Evolutionary conservation across 169 alveolate species (phyloP), one percentile per base, ranked within the genome.

Genomic region (Cyclospora cayetanensis): DNA sequence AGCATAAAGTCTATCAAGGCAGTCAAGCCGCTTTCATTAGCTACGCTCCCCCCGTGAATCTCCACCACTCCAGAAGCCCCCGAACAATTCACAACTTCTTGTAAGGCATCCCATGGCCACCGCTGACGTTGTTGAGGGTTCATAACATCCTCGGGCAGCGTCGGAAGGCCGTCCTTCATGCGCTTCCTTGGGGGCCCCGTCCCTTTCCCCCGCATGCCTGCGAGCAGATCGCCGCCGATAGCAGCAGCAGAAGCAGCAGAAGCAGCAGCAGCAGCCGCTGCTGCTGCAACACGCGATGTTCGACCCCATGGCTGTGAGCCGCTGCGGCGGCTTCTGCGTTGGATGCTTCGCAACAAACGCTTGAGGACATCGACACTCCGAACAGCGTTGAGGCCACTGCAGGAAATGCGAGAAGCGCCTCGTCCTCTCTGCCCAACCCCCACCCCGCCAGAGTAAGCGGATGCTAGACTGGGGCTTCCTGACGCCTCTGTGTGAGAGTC

Each of bases 1-100:
- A 92, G 53, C 85, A 92, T 27, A 74, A 94, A 94, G 41, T 87
- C 90, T 39, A 92, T 60, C 4, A 72, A 37, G 9, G 74, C 41
- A 22, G 66, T 39, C 34, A 84, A 15, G 37, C 82, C 80, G 46
- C 76, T 65, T 2, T 55, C 80, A 4, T 34, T 84, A 43, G 25
- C 83, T n/a, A 25, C 34, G 5, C 43, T 66, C 35, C 15, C 70
- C 52, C 52, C 35, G 35, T 42, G 4, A 41, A 11, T 22, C 37
- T 60, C 27, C n/a, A n/a, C n/a, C n/a, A n/a, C n/a, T n/a, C n/a
- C n/a, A n/a, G n/a, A n/a, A n/a, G n/a, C n/a, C n/a, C n/a, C n/a
- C 15, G 74, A 27, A 27, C 37, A 35, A 20, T 27, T 11, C 22
- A 20, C 9, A 12, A 7, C 35, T 37, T n/a, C 5, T 29, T 37